phyloP scores from a whole-genome alignment of 2,329 filamentous ascomycete genomes.

The Dactylellina drechsleri region DNA sequence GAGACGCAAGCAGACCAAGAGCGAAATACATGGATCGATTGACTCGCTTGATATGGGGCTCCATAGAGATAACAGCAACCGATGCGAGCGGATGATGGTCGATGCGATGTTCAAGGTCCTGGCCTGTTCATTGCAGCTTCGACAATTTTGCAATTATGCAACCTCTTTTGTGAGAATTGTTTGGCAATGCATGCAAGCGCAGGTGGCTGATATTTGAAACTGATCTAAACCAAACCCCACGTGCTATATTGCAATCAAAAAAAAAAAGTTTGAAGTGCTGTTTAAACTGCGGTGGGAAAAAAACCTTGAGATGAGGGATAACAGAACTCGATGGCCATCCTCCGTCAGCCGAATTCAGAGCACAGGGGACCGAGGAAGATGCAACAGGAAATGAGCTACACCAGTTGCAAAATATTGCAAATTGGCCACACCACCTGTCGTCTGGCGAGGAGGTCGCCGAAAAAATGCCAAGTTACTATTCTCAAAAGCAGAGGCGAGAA shows the following conservation, averaged over 20 bases:
- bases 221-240: conserved; percentile 38
- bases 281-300: too few species aligned
- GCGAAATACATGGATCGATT: conserved; percentile 29
- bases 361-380: conserved; percentile 46
- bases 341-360: conserved; percentile 33
- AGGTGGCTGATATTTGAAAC: conserved; percentile 54
- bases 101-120: conserved; percentile 41
- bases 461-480: conserved; percentile 9
- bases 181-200: conserved; percentile 48
- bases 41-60: conserved; percentile 43
- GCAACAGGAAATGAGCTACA: conserved; percentile 38
- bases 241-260: conserved; percentile 41
- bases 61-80: conserved; percentile 24
- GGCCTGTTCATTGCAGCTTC: background rate
- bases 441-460: conserved; percentile 25
- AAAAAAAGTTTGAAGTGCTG: background rate
- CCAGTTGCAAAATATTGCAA: background rate
- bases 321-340: too few species aligned
- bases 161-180: conserved; percentile 31
- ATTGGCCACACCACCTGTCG: background rate
- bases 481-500: conserved; percentile 4
- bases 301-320: too few species aligned
- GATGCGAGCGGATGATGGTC: conserved; percentile 42
- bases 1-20: conserved; percentile 37
- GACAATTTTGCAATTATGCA: conserved; percentile 18